Percentiles rank a stretch among this genome's conserved stretches.
Evolutionary conservation across 345 rosid genomes (phyloP).

Genomic region (Schrenkiella parvula): DNA sequence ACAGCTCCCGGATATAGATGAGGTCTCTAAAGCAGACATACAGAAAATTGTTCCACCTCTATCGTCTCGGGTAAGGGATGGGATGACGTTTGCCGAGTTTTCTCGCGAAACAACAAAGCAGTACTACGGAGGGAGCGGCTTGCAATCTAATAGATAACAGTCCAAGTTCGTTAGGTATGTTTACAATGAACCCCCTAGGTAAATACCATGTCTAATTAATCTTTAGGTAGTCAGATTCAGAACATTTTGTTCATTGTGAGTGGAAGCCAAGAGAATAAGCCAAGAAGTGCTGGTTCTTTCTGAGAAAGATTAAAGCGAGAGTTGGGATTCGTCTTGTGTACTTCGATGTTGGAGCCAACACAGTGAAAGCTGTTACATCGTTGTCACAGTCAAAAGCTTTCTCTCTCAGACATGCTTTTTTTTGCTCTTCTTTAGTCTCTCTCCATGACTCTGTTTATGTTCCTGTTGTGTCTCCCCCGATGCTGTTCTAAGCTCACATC

Average conservation of each 20-base stretch:
- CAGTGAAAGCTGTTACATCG: slow-evolving; percentile 25
- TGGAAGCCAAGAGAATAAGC: slow-evolving; percentile 14
- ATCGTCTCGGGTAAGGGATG: slow-evolving; percentile 65
- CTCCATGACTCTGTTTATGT: slow-evolving; percentile 23
- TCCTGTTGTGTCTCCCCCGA: slow-evolving; percentile 28
- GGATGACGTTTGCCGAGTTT: slow-evolving; percentile 90
- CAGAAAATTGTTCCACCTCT: slow-evolving; percentile 61
- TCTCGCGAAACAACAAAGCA: slow-evolving; percentile 78
- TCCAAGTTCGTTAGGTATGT: background rate
- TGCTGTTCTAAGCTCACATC: slow-evolving; percentile 18
- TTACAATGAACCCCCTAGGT: background rate
- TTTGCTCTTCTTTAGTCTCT: slow-evolving; percentile 20
- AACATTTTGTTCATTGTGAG: background rate
- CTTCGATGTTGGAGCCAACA: slow-evolving; percentile 33
- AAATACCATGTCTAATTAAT: background rate
- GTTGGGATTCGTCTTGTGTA: slow-evolving; percentile 24
- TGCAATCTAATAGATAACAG: slow-evolving; percentile 58
- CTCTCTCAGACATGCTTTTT: slow-evolving; percentile 1
- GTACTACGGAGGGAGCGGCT: slow-evolving; percentile 80
- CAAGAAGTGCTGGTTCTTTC: slow-evolving; percentile 11
- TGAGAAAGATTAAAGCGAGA: slow-evolving; percentile 12
- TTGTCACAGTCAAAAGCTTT: slow-evolving; percentile 33
- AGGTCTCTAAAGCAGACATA: slow-evolving; percentile 32
- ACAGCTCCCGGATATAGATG: slow-evolving; percentile 21
- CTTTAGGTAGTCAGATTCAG: background rate